A percentile compares a stretch with the other conserved stretches of the same genome.
Evolutionary conservation across 2,329 filamentous ascomycete genomes (phyloP).

Genomic region (Penicillium oxalicum): DNA sequence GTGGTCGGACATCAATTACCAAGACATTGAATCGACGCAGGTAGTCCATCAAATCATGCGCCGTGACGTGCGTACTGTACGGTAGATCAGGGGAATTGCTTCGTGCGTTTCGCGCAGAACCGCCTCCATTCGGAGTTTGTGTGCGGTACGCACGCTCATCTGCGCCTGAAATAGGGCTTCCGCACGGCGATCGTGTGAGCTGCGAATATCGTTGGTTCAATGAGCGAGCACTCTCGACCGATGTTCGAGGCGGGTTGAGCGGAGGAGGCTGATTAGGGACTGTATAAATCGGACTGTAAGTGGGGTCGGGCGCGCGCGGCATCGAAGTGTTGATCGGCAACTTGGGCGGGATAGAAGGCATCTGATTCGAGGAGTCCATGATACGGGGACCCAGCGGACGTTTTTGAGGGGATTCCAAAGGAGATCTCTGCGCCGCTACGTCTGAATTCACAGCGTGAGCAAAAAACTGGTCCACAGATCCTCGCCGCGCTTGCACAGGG

Average conservation of each 20-base stretch:
- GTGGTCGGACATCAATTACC: constrained; percentile 76
- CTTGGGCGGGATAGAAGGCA: constrained; percentile 40
- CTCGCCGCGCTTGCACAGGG: constrained; percentile 3
- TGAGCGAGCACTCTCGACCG: constrained; percentile 38
- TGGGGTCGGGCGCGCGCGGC: constrained; percentile 44
- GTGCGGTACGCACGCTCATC: constrained; percentile 43
- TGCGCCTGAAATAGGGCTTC: constrained; percentile 30
- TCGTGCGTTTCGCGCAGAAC: constrained; percentile 34
- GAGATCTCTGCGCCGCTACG: constrained; percentile 9
- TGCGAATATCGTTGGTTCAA: constrained; percentile 34
- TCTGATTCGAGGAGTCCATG: constrained; percentile 39
- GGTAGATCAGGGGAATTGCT: constrained; percentile 45
- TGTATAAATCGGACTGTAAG: constrained; percentile 43
- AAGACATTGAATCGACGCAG: constrained; percentile 63
- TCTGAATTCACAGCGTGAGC: constrained; percentile 13
- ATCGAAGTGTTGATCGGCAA: constrained; percentile 38
- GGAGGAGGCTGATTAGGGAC: constrained; percentile 35
- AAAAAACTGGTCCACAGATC: constrained; percentile 14
- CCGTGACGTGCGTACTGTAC: constrained; percentile 58
- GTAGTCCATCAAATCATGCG: constrained; percentile 65
- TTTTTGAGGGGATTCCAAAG: constrained; percentile 19
- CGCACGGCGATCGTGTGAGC: constrained; percentile 28
- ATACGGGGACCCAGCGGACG: constrained; percentile 39
- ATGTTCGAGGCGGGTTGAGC: constrained; percentile 35
- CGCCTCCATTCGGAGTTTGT: constrained; percentile 39